Evolutionary conservation across 2,329 filamentous ascomycete species (phyloP).

Genomic region (Alternaria novae-zelandiae): DNA sequence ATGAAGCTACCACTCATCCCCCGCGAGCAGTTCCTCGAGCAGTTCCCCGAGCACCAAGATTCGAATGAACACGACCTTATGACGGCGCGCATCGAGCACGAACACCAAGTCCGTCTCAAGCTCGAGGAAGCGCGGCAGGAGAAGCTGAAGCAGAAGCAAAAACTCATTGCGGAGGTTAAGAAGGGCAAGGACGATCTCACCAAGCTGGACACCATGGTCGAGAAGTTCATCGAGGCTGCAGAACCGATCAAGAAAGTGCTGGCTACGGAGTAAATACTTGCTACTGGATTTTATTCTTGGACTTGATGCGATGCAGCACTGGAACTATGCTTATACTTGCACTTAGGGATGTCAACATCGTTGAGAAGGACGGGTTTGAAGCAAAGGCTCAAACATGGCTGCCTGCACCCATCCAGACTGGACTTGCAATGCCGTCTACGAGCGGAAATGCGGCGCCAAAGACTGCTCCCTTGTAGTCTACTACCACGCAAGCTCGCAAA

Average conservation of each 20-base stretch:
- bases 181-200: conserved; percentile 91
- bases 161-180: conserved; percentile 78
- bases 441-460: background rate
- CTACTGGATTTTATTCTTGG: background rate
- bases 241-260: conserved; percentile 88
- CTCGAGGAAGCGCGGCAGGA: conserved; percentile 81
- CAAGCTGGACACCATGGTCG: conserved; percentile 87
- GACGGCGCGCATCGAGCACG: conserved; percentile 88
- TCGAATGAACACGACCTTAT: conserved; percentile 81
- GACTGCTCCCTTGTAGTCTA: background rate
- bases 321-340: background rate
- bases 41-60: conserved; percentile 76
- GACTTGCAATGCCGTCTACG: background rate
- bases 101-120: conserved; percentile 81
- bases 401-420: background rate
- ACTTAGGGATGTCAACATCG: background rate
- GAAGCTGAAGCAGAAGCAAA: conserved; percentile 68
- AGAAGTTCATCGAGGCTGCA: conserved; percentile 91
- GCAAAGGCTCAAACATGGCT: background rate
- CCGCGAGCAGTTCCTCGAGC: conserved; percentile 77
- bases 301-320: background rate
- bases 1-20: conserved; percentile 84
- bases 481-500: background rate
- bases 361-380: background rate
- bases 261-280: conserved; percentile 66